Evolutionary conservation across 2,329 filamentous ascomycete genomes (phyloP).

Genomic region (Exserohilum turcica): DNA sequence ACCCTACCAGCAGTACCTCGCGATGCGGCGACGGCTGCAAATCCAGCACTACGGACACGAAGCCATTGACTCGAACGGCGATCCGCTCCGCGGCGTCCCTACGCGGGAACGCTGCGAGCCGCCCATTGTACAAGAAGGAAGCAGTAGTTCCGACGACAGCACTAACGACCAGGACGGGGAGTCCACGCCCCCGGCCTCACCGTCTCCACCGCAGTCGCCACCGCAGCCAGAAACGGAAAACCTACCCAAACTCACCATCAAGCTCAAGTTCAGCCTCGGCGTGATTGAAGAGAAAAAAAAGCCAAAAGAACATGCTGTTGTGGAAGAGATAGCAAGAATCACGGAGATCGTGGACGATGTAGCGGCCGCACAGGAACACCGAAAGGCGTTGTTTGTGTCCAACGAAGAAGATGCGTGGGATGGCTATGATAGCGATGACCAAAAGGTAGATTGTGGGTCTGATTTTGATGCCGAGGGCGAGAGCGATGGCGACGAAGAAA

Average conservation of each 20-base stretch:
- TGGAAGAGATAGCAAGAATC: too few relatives aligned
- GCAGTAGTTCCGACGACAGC: background rate
- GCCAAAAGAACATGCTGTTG: too few relatives aligned
- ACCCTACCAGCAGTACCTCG: constrained; percentile 2
- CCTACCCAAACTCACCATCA: too few relatives aligned
- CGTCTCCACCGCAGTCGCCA: too few relatives aligned
- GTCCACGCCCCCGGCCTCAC: too few relatives aligned
- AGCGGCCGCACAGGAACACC: background rate
- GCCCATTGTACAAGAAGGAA: background rate
- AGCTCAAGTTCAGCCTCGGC: too few relatives aligned
- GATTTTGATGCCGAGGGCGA: background rate
- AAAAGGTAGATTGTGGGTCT: background rate
- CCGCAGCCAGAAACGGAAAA: too few relatives aligned
- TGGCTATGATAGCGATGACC: background rate
- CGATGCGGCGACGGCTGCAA: constrained; percentile 1
- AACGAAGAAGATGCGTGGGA: background rate
- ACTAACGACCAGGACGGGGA: too few relatives aligned
- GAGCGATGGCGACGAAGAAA: background rate
- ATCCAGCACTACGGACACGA: constrained; percentile 8
- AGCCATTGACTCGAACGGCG: background rate
- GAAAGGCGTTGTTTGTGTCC: background rate
- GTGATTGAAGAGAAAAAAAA: too few relatives aligned
- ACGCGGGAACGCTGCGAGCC: background rate
- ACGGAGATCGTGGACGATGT: background rate
- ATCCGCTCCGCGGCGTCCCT: constrained; percentile 7